phyloP scores from a whole-genome alignment of 345 rosid species.

The Populus alba region DNA sequence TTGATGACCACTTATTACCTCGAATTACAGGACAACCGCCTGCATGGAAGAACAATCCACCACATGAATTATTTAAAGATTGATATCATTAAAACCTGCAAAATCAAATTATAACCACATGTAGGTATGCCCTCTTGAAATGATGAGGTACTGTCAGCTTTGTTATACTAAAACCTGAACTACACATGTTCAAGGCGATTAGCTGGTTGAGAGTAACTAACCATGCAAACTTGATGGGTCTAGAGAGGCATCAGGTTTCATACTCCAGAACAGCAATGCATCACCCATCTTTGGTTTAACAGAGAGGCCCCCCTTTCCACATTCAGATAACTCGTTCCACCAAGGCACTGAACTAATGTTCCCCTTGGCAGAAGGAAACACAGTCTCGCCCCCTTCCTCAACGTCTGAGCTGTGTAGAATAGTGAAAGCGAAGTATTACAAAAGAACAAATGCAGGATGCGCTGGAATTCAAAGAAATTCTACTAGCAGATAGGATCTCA shows the following conservation, averaged over 20 bases:
- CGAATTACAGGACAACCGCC: slow-evolving; percentile 91
- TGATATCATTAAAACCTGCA: background rate
- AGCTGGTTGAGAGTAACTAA: slow-evolving; percentile 32
- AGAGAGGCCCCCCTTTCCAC: slow-evolving; percentile 82
- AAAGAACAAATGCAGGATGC: slow-evolving; percentile 9
- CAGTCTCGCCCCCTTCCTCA: slow-evolving; percentile 97
- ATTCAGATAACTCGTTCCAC: slow-evolving; percentile 88
- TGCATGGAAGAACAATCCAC: slow-evolving; percentile 25
- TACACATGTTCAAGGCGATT: background rate
- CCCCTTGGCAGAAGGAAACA: slow-evolving; percentile 85
- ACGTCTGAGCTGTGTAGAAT: slow-evolving; percentile 76
- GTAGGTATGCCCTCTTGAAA: background rate
- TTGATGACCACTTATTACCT: slow-evolving; percentile 97
- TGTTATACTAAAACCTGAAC: background rate
- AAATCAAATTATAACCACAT: background rate
- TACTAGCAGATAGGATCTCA: slow-evolving; percentile 10
- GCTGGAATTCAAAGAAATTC: background rate
- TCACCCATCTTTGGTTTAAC: slow-evolving; percentile 93
- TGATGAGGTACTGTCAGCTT: background rate
- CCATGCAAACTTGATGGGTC: slow-evolving; percentile 92
- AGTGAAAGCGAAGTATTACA: slow-evolving; percentile 14
- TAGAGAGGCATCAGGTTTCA: slow-evolving; percentile 79
- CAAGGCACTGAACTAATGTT: slow-evolving; percentile 78
- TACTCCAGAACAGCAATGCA: slow-evolving; percentile 97
- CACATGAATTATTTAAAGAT: slow-evolving; percentile 1